Percentiles rank a stretch among this genome's conserved stretches.
Evolutionary conservation across 169 alveolate species (phyloP).

Genomic region (Miamiensis avidus): DNA sequence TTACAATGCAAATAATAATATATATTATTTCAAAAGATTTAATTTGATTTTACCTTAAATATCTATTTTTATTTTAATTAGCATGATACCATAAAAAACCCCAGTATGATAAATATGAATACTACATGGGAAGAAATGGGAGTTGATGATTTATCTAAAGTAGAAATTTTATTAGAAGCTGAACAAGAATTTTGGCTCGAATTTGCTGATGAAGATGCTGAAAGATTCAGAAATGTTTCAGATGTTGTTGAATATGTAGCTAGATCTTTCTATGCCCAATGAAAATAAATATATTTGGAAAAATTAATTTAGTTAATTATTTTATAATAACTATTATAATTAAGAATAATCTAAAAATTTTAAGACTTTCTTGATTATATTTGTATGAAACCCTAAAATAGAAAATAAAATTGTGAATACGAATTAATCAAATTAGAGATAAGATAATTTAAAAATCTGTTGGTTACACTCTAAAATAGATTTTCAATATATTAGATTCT

Average conservation of each 20-base stretch:
- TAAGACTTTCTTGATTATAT: too few species aligned
- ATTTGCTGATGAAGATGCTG: slow-evolving; percentile 48
- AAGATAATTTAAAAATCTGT: too few species aligned
- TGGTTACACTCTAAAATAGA: too few species aligned
- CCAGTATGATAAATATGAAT: slow-evolving; percentile 19
- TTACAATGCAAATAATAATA: background rate
- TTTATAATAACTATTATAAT: too few species aligned
- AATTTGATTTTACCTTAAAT: too few species aligned
- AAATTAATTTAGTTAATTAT: background rate
- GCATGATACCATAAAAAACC: slow-evolving; percentile 38
- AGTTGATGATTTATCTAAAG: slow-evolving; percentile 29
- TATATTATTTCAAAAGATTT: too few species aligned
- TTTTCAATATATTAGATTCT: too few species aligned
- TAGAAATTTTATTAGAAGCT: slow-evolving; percentile 46
- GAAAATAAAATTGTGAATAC: background rate
- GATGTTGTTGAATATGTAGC: slow-evolving; percentile 46
- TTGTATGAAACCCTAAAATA: background rate
- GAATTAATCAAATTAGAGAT: background rate
- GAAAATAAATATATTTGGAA: slow-evolving; percentile 9
- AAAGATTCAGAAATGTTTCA: slow-evolving; percentile 45
- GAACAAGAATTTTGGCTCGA: slow-evolving; percentile 46
- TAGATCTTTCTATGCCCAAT: slow-evolving; percentile 38
- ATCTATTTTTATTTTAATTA: too few species aligned
- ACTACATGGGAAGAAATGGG: slow-evolving; percentile 45
- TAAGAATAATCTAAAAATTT: background rate